Percentiles rank a stretch among this genome's conserved stretches.
Conservation (phyloP, 2,329 filamentous ascomycete genomes). For the Fusarium sp. region DNA sequence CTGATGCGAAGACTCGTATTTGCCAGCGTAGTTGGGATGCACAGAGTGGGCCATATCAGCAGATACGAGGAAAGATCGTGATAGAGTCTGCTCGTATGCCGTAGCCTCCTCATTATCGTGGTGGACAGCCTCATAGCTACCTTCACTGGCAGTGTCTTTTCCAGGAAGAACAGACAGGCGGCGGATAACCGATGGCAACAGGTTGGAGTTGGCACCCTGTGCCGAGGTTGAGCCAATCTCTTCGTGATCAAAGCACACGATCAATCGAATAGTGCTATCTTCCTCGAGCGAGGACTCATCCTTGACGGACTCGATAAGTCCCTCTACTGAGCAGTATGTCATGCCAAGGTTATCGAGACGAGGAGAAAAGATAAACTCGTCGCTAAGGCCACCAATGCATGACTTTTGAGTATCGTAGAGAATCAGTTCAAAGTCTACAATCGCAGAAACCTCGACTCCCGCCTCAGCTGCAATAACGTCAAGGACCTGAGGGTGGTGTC, state of each 20-base stretch:
- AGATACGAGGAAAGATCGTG: conserved; percentile 91
- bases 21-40: conserved; percentile 92
- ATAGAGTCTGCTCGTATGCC: conserved; percentile 91
- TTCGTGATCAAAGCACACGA: conserved; percentile 96
- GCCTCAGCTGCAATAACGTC: conserved; percentile 86
- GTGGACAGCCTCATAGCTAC: conserved; percentile 66
- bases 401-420: conserved; percentile 96
- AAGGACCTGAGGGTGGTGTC: conserved; percentile 90
- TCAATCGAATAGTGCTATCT: conserved; percentile 87
- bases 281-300: conserved; percentile 74
- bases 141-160: conserved; percentile 74
- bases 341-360: conserved; percentile 95
- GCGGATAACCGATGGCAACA: conserved; percentile 87
- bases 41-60: conserved; percentile 98
- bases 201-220: conserved; percentile 92
- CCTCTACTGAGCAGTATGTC: conserved; percentile 92
- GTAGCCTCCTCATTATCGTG: conserved; percentile 75
- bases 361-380: conserved; percentile 97
- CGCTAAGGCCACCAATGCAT: conserved; percentile 86
- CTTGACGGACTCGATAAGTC: conserved; percentile 82
- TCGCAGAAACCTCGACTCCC: conserved; percentile 74
- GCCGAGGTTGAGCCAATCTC: conserved; percentile 94
- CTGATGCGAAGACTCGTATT: conserved; percentile 91
- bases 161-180: conserved; percentile 85
- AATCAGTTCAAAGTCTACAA: conserved; percentile 96